phyloP scores from a whole-genome alignment of 129 eudicot species.

The Saussurea involucrata region DNA sequence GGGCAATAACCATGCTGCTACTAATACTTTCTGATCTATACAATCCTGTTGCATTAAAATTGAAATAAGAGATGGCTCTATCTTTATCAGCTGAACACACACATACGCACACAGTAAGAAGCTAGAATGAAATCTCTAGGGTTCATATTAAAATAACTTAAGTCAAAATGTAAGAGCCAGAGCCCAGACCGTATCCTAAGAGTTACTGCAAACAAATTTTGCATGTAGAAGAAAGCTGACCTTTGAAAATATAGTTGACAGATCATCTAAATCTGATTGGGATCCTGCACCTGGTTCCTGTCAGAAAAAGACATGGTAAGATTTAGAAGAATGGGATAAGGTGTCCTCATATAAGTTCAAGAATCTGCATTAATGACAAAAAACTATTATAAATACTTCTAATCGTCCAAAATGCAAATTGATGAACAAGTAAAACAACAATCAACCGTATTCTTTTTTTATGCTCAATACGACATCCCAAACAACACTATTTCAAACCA shows the following conservation, averaged over 20 bases:
- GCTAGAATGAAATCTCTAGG: background rate
- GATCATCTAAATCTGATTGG: constrained; percentile 77
- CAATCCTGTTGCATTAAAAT: background rate
- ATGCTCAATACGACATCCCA: background rate
- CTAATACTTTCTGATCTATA: background rate
- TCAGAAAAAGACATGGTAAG: background rate
- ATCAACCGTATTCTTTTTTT: background rate
- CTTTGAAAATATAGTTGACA: constrained; percentile 88
- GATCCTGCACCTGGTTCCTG: constrained; percentile 79
- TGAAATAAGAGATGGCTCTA: background rate
- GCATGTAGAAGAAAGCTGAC: constrained; percentile 38
- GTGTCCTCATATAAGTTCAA: background rate
- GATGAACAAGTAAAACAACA: constrained; percentile 7
- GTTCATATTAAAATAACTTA: constrained; percentile 2
- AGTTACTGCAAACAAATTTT: background rate
- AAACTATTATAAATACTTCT: background rate
- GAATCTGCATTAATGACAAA: background rate
- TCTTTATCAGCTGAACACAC: constrained; percentile 9
- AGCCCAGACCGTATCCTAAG: background rate
- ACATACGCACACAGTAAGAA: constrained; percentile 3
- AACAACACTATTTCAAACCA: background rate
- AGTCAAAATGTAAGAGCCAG: background rate
- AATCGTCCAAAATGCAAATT: background rate
- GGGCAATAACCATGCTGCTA: background rate
- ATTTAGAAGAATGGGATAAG: background rate